Percentiles rank a stretch among this genome's conserved stretches.
Evolutionary conservation across 345 rosid species (phyloP).

Genomic region (Eucalyptus sideroxylon): DNA sequence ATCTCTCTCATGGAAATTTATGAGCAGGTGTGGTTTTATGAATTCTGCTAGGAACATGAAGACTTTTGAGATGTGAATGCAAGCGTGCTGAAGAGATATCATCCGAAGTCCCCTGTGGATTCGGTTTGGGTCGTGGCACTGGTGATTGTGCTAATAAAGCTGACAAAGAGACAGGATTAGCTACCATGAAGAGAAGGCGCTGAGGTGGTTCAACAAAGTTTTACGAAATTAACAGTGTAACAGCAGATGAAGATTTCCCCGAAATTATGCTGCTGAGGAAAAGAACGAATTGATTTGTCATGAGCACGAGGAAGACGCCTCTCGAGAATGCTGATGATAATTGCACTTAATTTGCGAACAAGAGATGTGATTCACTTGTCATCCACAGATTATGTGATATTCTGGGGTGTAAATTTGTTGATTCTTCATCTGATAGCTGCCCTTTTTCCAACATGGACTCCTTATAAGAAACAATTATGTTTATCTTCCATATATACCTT

Average conservation of each 20-base stretch:
- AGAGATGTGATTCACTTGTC: not conserved
- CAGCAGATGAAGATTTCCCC: slow-evolving; percentile 81
- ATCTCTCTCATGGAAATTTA: not conserved
- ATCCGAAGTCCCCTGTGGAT: slow-evolving; percentile 2
- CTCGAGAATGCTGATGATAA: not conserved
- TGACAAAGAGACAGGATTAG: slow-evolving; percentile 39
- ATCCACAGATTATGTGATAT: not conserved
- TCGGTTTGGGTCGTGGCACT: slow-evolving; percentile 7
- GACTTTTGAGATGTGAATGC: slow-evolving; percentile 94
- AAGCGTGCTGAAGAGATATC: slow-evolving; percentile 41
- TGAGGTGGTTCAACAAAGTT: slow-evolving; percentile 57
- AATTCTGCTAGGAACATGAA: slow-evolving; percentile 76
- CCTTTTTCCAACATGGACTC: not conserved
- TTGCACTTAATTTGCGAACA: not conserved
- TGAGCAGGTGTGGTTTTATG: slow-evolving; percentile 75
- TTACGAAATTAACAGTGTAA: slow-evolving; percentile 43
- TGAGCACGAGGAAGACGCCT: not conserved
- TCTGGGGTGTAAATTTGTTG: not conserved
- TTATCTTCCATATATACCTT: slow-evolving; percentile 62
- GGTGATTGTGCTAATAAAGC: slow-evolving; percentile 10
- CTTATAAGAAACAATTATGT: slow-evolving; percentile 15
- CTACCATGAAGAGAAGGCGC: slow-evolving; percentile 74
- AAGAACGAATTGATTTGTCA: slow-evolving; percentile 31
- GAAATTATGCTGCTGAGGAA: slow-evolving; percentile 85
- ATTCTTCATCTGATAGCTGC: not conserved